A percentile compares a stretch with the other conserved stretches of the same genome.
Evolutionary conservation across 2,329 filamentous ascomycete species (phyloP).

Genomic region (Fusarium haematococcum): DNA sequence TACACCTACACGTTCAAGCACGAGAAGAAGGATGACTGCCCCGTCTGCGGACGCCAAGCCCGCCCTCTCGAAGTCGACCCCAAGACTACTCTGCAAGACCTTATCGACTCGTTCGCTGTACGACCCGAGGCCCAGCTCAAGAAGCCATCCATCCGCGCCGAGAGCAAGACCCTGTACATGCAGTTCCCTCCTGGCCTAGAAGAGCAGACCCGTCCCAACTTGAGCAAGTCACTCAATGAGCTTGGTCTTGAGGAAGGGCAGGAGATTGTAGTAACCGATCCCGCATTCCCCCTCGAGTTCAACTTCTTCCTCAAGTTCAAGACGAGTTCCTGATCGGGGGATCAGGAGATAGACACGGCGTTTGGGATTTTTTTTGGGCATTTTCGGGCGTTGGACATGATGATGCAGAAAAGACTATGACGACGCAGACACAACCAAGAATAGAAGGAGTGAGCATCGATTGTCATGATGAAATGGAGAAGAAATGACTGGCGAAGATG

Average conservation of each 20-base stretch:
- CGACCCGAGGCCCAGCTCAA: slow-evolving; percentile 93
- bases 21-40: slow-evolving; percentile 93
- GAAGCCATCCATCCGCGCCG: slow-evolving; percentile 84
- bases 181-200: slow-evolving; percentile 85
- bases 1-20: slow-evolving; percentile 99
- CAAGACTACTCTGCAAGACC: slow-evolving; percentile 80
- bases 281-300: slow-evolving; percentile 83
- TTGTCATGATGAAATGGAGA: slow-evolving; percentile 35
- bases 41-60: slow-evolving; percentile 88
- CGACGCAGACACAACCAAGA: slow-evolving; percentile 10
- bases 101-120: slow-evolving; percentile 85
- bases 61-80: slow-evolving; percentile 80
- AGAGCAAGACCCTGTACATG: slow-evolving; percentile 90
- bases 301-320: slow-evolving; percentile 66
- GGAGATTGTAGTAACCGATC: slow-evolving; percentile 92
- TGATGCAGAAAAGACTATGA: slow-evolving; percentile 9
- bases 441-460: slow-evolving; percentile 47
- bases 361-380: slow-evolving; percentile 28
- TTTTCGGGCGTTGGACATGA: slow-evolving; percentile 46
- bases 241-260: slow-evolving; percentile 81
- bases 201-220: slow-evolving; percentile 84
- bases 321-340: slow-evolving; percentile 21
- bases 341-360: slow-evolving; percentile 21
- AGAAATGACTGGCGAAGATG: slow-evolving; percentile 19
- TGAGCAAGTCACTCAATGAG: slow-evolving; percentile 81